Evolutionary conservation across 176 grass and related monocot genomes (phyloP).

Genomic region (Miscanthus lutarioriparius): DNA sequence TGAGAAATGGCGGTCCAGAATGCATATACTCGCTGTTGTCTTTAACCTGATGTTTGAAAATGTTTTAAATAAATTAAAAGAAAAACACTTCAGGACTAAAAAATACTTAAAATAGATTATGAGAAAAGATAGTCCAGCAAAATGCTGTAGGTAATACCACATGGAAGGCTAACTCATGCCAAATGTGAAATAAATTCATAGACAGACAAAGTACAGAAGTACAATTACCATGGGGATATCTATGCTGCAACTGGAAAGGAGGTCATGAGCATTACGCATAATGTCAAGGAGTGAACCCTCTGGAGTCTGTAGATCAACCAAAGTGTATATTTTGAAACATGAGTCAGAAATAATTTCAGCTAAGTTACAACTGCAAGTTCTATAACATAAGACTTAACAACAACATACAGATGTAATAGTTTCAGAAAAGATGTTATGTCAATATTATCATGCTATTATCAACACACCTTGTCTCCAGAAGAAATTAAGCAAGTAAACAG

Average conservation of each 20-base stretch:
- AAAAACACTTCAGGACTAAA: background rate
- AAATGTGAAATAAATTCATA: conserved; percentile 20
- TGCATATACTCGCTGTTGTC: conserved; percentile 74
- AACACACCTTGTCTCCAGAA: conserved; percentile 2
- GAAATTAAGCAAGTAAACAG: background rate
- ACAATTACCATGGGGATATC: conserved; percentile 72
- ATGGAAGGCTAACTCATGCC: background rate
- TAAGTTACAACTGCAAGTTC: conserved; percentile 1
- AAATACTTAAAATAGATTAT: conserved; percentile 28
- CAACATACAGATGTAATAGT: background rate
- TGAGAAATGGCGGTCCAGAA: conserved; percentile 77
- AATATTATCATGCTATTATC: conserved; percentile 18
- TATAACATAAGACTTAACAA: background rate
- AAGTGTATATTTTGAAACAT: conserved; percentile 32
- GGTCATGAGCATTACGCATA: conserved; percentile 94
- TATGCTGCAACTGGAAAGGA: conserved; percentile 70
- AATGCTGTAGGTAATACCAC: conserved; percentile 3
- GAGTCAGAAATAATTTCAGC: background rate
- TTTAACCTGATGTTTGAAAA: conserved; percentile 70
- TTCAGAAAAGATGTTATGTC: conserved; percentile 5
- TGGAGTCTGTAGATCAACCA: conserved; percentile 70
- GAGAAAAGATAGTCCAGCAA: background rate
- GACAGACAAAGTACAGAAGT: background rate
- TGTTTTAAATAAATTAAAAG: conserved; percentile 6
- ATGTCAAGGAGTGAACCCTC: conserved; percentile 95